Evolutionary conservation across 495 filamentous ascomycete genomes (phyloP), one percentile per base, ranked within the genome.

Genomic region (Geopyxis carbonaria): DNA sequence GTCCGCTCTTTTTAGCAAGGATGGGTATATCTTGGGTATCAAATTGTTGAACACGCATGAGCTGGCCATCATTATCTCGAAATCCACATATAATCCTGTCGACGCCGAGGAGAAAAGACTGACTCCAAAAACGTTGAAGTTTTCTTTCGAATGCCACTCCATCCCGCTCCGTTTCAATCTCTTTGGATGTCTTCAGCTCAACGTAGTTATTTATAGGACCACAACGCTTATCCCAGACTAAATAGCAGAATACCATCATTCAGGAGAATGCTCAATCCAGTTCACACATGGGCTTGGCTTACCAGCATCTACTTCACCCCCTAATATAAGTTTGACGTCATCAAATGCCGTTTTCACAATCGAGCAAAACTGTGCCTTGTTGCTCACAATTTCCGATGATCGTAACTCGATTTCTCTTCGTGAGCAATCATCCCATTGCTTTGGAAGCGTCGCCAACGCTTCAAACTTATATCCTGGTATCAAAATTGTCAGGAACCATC

Each of bases 391-490:
- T 39, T 76, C 60, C 4, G 75, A 47, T 15, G 77, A 70, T 10
- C 89, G 73, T 29, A 53, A 59, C 56, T 94, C 85, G 46, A 97
- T 93, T 40, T 74, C 68, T 2, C 77, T 72, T 31, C 82, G 69
- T 2, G 71, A 59, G 4, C 72, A 74, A 24, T 72, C 62, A 33
- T 69, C 73, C 81, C 84, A 93, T 3, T 72, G 67, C 2, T 66
- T 55, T 4, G 76, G 73, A 2, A 95, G 58, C 11, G 86, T 70
- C 22, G 72, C 76, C 1, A 99, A 58, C 1, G 80, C 76, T 57
- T 99, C 89, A 48, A 99, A 99, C 57, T 95, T 95, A 62, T 95
- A 95, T 15, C 89, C 84, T 89, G 46, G 2, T 5, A n/a, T n/a
- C n/a, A n/a, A n/a, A 30, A 4, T 16, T 3, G 16, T 59, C 50